Base-by-base conservation (phyloP, 768 basidiomycete genomes). In the Dacryopinax spathularia region DNA sequence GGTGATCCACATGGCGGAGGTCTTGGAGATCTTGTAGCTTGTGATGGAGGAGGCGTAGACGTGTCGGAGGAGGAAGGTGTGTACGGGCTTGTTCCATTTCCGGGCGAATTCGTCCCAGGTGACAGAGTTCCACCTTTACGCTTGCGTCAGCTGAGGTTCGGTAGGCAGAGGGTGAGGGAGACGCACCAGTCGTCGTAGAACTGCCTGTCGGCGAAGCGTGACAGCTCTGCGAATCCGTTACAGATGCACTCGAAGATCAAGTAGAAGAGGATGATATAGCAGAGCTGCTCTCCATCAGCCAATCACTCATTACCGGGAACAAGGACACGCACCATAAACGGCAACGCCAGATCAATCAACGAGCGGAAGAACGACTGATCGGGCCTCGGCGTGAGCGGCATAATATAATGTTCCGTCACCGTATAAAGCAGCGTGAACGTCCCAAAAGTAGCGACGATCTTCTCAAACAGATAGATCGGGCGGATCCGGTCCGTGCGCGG, bases 61-160 rank as follows among this genome's bases (percentile, higher is more conserved):
- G 72, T 99, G 96, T 12, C 91, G 85, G 18, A 98, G 81, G 36
- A 99, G 82, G 81, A 91, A 91, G n/a, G 81, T 80, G 68, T 98
- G 87, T 33, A 97, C 95, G 12, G 95, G 95, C 41, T 90, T 92
- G 76, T 98, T 98, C 95, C 96, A 98, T 76, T 95, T 94, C 43
- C 96, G 85, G 2, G 94, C 89, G 73, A 95, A 97, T 73, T 97
- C 91, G 68, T 97, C 95, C 89, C 89, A 93, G 1, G 91, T 90
- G 0, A 88, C 91, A 5, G 91, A 91, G 74, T 98, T 98, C 95
- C 95, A 97, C 89, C 84, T 77, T 67, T n/a, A n/a, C n/a, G n/a
- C n/a, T n/a, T n/a, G n/a, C n/a, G n/a, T n/a, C n/a, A n/a, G n/a
- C n/a, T n/a, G 3, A 62, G 29, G 27, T n/a, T n/a, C 56, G 20